Base-by-base conservation (phyloP, 2,329 filamentous ascomycete genomes). In the Colletotrichum sansevieriae region DNA sequence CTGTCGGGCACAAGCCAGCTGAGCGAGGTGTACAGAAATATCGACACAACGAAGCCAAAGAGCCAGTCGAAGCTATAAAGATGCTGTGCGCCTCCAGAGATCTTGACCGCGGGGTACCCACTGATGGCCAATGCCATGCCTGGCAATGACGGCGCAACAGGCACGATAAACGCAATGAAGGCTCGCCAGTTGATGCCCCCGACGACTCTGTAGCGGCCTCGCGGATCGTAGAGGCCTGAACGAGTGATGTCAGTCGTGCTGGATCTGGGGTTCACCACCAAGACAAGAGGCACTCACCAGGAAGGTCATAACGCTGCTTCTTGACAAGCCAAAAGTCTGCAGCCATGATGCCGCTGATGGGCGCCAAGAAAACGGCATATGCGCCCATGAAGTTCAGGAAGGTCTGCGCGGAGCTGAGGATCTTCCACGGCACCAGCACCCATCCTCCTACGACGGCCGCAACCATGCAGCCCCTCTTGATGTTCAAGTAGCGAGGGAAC, bases 351-450 rank as follows among this genome's bases (percentile, higher is more conserved):
- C 84, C 84, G 0, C 87, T 87, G 66, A 91, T 88, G 0, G 89
- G 89, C 0, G 87, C 89, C 0, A 92, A 80, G 77, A 92, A 92
- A 44, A 91, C 83, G 54, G 79, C 74, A 67, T 81, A 75, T 0
- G 89, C 90, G 49, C 85, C 83, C 85, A 93, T 90, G 78, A 92
- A 92, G 49, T 85, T 84, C 3, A 91, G 78, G 72, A 91, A 88
- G 1, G 84, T 88, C 2, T 78, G 75, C 2, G 89, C 89, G 0
- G 85, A 88, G 39, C 77, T 81, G 18, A 91, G 79, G 65, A 91
- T 91, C 78, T 90, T 90, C 89, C 89, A 91, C 2, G 88, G 88
- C 1, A 89, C 87, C 37, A 91, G 81, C 3, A 83, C 83, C 87
- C 88, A 90, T 22, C 84, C 85, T 0, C 78, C 80, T 20, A 88